These are phyloP conservation scores for Fraxinus xanthoxyloides DNA, from an alignment of 305 asterid species.

Conservation along the genomic window DNA sequence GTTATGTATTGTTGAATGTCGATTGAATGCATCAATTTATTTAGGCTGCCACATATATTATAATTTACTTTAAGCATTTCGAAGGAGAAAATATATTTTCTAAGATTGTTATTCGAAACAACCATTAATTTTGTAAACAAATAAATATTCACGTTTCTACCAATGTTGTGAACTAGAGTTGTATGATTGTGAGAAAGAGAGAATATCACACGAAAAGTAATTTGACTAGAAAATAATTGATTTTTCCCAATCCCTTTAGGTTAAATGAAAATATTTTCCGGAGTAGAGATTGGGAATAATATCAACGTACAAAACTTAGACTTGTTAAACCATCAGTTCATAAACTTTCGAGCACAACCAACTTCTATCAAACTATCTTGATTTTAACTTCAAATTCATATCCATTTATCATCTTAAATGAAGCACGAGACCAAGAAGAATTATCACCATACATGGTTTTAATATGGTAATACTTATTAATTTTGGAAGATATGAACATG, in stretches of 20 bases:
- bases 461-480: background rate
- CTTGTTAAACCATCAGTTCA: background rate
- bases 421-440: background rate
- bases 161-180: background rate
- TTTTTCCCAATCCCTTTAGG: no score
- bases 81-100: background rate
- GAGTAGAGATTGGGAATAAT: no score
- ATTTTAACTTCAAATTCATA: background rate
- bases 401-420: background rate
- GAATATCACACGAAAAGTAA: no score
- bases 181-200: no score
- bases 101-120: background rate
- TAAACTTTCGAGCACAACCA: background rate
- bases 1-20: background rate
- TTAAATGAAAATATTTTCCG: no score
- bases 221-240: no score
- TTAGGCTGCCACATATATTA: background rate
- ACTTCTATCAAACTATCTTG: background rate
- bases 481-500: background rate
- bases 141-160: background rate
- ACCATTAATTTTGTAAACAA: background rate
- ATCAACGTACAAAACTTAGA: no score
- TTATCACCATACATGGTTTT: background rate
- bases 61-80: background rate
- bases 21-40: background rate